These are phyloP conservation scores for Aureobasidium namibiae DNA, from an alignment of 2,329 filamentous ascomycete genomes.

Conservation along the genomic window DNA sequence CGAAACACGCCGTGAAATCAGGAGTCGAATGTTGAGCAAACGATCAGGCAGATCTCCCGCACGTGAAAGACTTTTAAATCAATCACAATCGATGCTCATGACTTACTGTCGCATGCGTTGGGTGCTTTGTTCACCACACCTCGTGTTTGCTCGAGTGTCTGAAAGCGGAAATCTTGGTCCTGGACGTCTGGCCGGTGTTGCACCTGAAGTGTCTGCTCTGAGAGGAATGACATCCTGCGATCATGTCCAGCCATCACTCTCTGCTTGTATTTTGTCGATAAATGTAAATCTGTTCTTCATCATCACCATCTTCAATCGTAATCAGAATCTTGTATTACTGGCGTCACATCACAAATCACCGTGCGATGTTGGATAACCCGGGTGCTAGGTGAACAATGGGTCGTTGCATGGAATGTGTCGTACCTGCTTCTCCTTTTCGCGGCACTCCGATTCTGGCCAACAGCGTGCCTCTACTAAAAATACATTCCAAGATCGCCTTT, in stretches of 20 bases:
- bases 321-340: conserved; percentile 5
- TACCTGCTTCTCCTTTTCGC: conserved; percentile 3
- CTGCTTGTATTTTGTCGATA: not conserved
- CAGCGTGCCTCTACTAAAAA: conserved; percentile 9
- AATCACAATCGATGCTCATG: not conserved
- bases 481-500: conserved; percentile 7
- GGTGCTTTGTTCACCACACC: conserved; percentile 2
- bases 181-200: not conserved
- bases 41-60: not conserved
- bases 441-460: not conserved
- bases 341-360: conserved; percentile 6
- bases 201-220: not conserved
- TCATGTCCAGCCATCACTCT: not conserved
- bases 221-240: not conserved
- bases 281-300: not conserved
- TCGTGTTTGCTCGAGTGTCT: conserved; percentile 6
- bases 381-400: conserved; percentile 7
- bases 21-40: conserved; percentile 7
- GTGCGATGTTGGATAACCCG: conserved; percentile 7
- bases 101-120: conserved; percentile 13
- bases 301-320: not conserved
- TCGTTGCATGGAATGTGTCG: conserved; percentile 11
- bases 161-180: conserved; percentile 4
- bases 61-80: conserved; percentile 7
- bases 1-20: not conserved